These are phyloP conservation scores for Baeospora myosura DNA, from an alignment of 1,284 basidiomycete species.

Conservation along the genomic window DNA sequence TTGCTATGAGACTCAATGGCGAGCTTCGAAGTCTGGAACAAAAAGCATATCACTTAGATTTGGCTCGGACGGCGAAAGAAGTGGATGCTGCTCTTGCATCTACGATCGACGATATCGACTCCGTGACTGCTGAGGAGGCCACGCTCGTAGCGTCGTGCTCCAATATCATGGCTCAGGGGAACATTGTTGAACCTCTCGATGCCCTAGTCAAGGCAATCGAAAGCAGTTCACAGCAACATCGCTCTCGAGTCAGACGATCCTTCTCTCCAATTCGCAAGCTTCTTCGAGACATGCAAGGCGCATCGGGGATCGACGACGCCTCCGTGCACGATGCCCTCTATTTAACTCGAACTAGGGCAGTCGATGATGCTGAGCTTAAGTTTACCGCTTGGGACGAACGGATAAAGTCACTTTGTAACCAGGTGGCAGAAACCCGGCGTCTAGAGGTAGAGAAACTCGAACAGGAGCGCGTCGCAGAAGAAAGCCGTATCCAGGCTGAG, in stretches of 20 bases:
- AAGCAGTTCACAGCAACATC: conserved; percentile 25
- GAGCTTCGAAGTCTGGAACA: conserved; percentile 43
- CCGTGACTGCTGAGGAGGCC: conserved; percentile 31
- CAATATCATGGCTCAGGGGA: conserved; percentile 17
- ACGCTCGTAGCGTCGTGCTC: conserved; percentile 26
- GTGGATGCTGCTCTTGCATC: conserved; percentile 39
- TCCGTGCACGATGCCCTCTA: conserved; percentile 38
- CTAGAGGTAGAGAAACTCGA: conserved; percentile 28
- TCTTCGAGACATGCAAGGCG: conserved; percentile 42
- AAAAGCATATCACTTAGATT: conserved; percentile 38
- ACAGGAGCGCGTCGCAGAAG: conserved; percentile 19
- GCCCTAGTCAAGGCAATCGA: conserved; percentile 31
- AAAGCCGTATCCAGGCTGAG: conserved; percentile 23
- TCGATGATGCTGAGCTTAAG: conserved; percentile 44
- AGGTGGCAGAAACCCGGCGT: conserved; percentile 28
- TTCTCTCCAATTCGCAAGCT: conserved; percentile 45
- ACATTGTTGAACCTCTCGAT: conserved; percentile 26
- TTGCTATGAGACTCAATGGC: conserved; percentile 55
- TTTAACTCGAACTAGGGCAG: conserved; percentile 34
- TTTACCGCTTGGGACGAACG: conserved; percentile 42
- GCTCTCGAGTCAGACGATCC: conserved; percentile 35
- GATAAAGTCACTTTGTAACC: conserved; percentile 28
- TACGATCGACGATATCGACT: conserved; percentile 30
- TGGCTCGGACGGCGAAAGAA: conserved; percentile 46
- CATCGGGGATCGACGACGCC: conserved; percentile 32